Conservation (phyloP, 2,329 filamentous ascomycete genomes). For the Zarea fungicola region DNA sequence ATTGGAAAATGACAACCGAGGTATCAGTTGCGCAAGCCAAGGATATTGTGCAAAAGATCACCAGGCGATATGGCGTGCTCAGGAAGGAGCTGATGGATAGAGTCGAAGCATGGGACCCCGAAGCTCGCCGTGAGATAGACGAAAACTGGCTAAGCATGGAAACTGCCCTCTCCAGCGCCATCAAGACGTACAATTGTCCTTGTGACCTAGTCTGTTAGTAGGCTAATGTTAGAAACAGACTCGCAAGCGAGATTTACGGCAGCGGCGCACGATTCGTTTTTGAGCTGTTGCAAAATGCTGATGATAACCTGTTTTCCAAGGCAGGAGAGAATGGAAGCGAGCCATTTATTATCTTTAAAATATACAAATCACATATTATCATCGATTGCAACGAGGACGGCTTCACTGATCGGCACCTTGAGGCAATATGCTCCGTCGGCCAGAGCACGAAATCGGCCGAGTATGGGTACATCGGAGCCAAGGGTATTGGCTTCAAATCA, state of each 20-base stretch:
- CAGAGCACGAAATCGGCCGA: constrained; percentile 37
- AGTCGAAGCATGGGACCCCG: too few relatives aligned
- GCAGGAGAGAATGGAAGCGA: constrained; percentile 14
- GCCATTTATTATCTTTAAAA: constrained; percentile 27
- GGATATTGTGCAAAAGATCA: too few relatives aligned
- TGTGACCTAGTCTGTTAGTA: too few relatives aligned
- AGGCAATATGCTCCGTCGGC: constrained; percentile 38
- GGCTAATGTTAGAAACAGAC: too few relatives aligned
- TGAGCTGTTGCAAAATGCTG: constrained; percentile 15
- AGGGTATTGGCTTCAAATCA: constrained; percentile 45
- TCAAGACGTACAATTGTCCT: too few relatives aligned
- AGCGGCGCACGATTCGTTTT: constrained; percentile 14
- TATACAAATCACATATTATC: constrained; percentile 31
- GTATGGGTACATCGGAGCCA: constrained; percentile 40
- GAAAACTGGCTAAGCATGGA: too few relatives aligned
- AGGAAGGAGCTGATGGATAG: too few relatives aligned
- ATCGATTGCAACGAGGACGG: constrained; percentile 45
- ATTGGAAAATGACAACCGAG: too few relatives aligned
- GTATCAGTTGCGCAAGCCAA: too few relatives aligned
- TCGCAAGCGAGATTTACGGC: constrained; percentile 13
- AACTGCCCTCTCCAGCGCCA: too few relatives aligned
- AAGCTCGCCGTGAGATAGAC: too few relatives aligned
- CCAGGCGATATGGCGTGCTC: too few relatives aligned
- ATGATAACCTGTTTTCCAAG: constrained; percentile 38
- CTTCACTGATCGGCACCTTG: constrained; percentile 34